These are phyloP conservation scores for Leptomonas seymouri DNA, from an alignment of 208 protist species.

Conservation along the genomic window DNA sequence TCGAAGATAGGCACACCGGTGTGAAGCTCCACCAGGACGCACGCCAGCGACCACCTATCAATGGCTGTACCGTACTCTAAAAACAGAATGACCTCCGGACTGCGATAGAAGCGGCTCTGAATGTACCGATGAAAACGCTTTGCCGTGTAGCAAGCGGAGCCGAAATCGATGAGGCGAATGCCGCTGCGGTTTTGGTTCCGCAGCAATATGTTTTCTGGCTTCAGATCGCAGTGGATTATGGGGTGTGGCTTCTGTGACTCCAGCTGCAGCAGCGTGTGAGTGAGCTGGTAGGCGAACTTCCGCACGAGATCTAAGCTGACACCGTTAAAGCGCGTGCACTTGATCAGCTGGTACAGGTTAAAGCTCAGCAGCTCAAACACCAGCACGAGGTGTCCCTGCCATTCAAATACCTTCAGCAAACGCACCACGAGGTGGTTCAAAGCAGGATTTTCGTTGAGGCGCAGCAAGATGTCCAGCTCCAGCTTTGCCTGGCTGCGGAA, in stretches of 20 bases:
- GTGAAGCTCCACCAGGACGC: constrained; percentile 98
- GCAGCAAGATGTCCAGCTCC: constrained; percentile 84
- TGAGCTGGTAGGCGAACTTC: constrained; percentile 96
- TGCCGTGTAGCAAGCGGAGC: constrained; percentile 94
- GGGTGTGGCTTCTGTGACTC: constrained; percentile 81
- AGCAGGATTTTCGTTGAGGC: constrained; percentile 64
- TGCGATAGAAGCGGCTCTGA: constrained; percentile 98
- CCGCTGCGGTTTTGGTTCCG: constrained; percentile 85
- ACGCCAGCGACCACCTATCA: constrained; percentile 99
- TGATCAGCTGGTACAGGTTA: constrained; percentile 97
- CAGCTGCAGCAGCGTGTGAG: constrained; percentile 89
- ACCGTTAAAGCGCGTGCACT: constrained; percentile 89
- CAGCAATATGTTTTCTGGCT: constrained; percentile 96
- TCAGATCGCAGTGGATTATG: constrained; percentile 99
- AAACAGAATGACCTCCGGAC: constrained; percentile 97
- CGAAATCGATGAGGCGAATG: constrained; percentile 99
- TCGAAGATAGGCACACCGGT: constrained; percentile 97
- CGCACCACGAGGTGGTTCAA: constrained; percentile 83
- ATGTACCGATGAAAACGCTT: constrained; percentile 97
- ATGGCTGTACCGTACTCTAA: constrained; percentile 94
- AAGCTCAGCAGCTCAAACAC: constrained; percentile 97
- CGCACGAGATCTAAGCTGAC: constrained; percentile 83
- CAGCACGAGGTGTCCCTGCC: constrained; percentile 96
- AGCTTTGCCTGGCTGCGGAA: constrained; percentile 87
- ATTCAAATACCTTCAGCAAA: constrained; percentile 89